These are phyloP conservation scores for Lactuca sativa DNA, from an alignment of 129 eudicot genomes.

Conservation along the genomic window DNA sequence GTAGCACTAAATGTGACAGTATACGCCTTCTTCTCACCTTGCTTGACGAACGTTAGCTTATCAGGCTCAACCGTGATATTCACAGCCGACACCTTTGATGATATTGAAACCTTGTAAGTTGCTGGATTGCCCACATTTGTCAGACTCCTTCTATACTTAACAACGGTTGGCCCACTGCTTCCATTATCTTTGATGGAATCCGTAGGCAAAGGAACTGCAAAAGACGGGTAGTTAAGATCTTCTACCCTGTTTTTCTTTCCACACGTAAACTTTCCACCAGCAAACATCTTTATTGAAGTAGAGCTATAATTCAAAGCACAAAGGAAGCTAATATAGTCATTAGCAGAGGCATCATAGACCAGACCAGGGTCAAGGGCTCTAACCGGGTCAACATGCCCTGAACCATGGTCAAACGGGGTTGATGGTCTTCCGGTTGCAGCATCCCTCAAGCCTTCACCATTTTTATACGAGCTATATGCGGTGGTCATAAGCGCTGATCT, in stretches of 20 bases:
- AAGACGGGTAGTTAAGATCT: slow-evolving; percentile 37
- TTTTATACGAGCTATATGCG: slow-evolving; percentile 62
- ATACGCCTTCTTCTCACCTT: slow-evolving; percentile 52
- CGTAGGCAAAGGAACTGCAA: slow-evolving; percentile 24
- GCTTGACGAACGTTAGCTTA: slow-evolving; percentile 38
- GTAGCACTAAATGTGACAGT: slow-evolving; percentile 59
- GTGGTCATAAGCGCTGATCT: slow-evolving; percentile 83
- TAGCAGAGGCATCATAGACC: slow-evolving; percentile 15
- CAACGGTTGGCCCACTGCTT: slow-evolving; percentile 21
- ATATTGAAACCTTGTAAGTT: slow-evolving; percentile 54
- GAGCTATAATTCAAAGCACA: slow-evolving; percentile 43
- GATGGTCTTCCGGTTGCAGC: slow-evolving; percentile 54
- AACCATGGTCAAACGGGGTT: slow-evolving; percentile 26
- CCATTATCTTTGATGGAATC: slow-evolving; percentile 1
- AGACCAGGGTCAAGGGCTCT: slow-evolving; percentile 34
- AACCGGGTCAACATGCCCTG: slow-evolving; percentile 40
- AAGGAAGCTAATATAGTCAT: slow-evolving; percentile 31
- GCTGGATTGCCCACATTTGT: slow-evolving; percentile 73
- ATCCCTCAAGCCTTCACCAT: slow-evolving; percentile 44
- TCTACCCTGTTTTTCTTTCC: slow-evolving; percentile 33
- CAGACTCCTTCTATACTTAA: slow-evolving; percentile 57
- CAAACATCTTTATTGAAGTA: neutral
- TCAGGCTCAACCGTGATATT: slow-evolving; percentile 58
- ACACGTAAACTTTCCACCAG: slow-evolving; percentile 35
- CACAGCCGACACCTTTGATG: slow-evolving; percentile 39